Percentiles rank a stretch among this genome's conserved stretches.
Evolutionary conservation across 441 rosid genomes (phyloP).

Genomic region (Gossypium gossypioides): DNA sequence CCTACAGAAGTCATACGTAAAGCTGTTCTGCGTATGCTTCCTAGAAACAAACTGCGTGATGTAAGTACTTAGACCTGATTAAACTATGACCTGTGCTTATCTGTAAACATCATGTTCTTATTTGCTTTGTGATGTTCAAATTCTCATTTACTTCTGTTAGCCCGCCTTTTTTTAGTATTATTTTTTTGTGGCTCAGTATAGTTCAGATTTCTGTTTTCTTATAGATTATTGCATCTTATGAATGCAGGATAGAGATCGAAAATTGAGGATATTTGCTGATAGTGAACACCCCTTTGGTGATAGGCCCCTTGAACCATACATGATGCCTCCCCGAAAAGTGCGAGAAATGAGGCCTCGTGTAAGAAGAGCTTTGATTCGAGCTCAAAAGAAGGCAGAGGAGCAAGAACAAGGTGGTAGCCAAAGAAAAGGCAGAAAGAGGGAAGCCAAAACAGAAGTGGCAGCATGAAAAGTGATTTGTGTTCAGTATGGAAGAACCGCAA

Average conservation of each 20-base stretch:
- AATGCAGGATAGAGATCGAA: constrained; percentile 6
- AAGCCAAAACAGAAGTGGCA: constrained; percentile 24
- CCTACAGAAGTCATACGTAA: constrained; percentile 97
- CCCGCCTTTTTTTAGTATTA: neutral
- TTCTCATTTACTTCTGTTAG: neutral
- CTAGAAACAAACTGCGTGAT: constrained; percentile 89
- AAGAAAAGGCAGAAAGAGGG: constrained; percentile 49
- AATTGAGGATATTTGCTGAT: constrained; percentile 31
- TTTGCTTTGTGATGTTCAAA: neutral
- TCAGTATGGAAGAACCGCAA: neutral
- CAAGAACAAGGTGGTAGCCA: constrained; percentile 41
- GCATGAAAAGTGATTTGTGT: constrained; percentile 15
- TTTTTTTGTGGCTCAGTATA: neutral
- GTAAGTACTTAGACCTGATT: constrained; percentile 31
- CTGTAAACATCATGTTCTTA: neutral
- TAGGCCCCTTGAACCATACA: constrained; percentile 58
- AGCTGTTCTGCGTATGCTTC: constrained; percentile 93
- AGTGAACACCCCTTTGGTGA: constrained; percentile 86
- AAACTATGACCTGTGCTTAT: neutral
- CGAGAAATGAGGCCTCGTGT: constrained; percentile 91
- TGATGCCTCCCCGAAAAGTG: constrained; percentile 74
- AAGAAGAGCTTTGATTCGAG: constrained; percentile 85
- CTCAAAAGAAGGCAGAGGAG: constrained; percentile 74
- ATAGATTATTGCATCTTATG: neutral
- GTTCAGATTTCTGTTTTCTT: neutral